These are phyloP conservation scores for Drechslerella stenobrocha DNA, from an alignment of 2,329 filamentous ascomycete species.

Conservation along the genomic window DNA sequence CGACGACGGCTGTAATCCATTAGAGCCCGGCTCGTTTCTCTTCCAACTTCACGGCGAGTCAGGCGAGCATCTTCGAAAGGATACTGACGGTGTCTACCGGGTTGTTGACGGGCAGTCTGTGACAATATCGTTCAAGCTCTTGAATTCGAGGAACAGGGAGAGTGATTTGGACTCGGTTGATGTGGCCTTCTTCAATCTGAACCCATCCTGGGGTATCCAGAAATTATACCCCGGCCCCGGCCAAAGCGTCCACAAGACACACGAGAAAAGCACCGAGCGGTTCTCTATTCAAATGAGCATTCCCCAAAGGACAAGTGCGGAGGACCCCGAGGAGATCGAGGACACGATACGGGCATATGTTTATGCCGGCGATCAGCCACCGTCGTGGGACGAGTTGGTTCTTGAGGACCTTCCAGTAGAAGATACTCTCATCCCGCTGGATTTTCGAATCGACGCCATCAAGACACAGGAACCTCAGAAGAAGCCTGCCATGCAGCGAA, in stretches of 20 bases:
- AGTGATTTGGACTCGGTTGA: not conserved
- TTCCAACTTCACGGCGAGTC: not conserved
- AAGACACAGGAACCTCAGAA: no score
- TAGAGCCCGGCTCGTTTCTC: slow-evolving; percentile 1
- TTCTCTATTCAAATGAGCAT: slow-evolving; percentile 9
- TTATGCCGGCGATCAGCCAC: slow-evolving; percentile 1
- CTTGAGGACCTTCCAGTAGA: slow-evolving; percentile 14
- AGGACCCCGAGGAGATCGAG: slow-evolving; percentile 6
- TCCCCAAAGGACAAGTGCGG: not conserved
- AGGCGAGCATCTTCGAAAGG: not conserved
- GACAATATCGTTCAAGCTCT: slow-evolving; percentile 4
- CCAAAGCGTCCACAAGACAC: not conserved
- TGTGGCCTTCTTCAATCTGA: slow-evolving; percentile 20
- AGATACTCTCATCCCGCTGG: not conserved
- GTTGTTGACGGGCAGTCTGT: not conserved
- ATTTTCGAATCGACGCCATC: no score
- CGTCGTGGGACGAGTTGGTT: slow-evolving; percentile 23
- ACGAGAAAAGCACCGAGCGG: not conserved
- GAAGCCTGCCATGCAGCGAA: no score
- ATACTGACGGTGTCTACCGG: slow-evolving; percentile 9
- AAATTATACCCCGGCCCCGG: slow-evolving; percentile 19
- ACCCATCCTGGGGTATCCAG: slow-evolving; percentile 17
- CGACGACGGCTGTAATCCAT: not conserved
- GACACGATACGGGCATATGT: slow-evolving; percentile 30
- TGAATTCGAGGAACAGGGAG: no score